A percentile compares a stretch with the other conserved stretches of the same genome.
These are phyloP conservation scores for Clonostachys rhizophaga DNA, from an alignment of 2,329 filamentous ascomycete species.

Conservation along the genomic window DNA sequence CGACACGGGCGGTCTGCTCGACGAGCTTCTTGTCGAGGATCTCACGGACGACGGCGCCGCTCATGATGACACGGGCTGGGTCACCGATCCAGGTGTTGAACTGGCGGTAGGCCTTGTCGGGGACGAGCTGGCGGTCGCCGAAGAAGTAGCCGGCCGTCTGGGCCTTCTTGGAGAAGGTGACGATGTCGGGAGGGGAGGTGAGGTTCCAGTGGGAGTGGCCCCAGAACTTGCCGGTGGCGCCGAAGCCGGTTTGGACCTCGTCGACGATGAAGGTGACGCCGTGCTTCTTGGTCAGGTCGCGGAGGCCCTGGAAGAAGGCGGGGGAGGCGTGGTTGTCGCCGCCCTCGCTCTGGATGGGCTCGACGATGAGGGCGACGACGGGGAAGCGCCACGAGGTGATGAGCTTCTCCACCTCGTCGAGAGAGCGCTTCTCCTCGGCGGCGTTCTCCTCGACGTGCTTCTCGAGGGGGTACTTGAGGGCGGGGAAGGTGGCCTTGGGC, in stretches of 20 bases:
- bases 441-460: slow-evolving; percentile 65
- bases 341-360: slow-evolving; percentile 80
- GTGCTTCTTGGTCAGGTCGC: slow-evolving; percentile 66
- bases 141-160: slow-evolving; percentile 83
- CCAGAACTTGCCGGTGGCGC: slow-evolving; percentile 83
- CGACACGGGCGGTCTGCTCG: slow-evolving; percentile 58
- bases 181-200: slow-evolving; percentile 69
- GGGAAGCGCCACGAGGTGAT: slow-evolving; percentile 65
- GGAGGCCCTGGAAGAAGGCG: slow-evolving; percentile 72
- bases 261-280: slow-evolving; percentile 74
- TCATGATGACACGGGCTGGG: slow-evolving; percentile 70
- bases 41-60: slow-evolving; percentile 73
- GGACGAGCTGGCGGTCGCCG: slow-evolving; percentile 65
- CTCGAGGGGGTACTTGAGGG: slow-evolving; percentile 71
- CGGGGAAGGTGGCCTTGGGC: slow-evolving; percentile 77
- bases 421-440: slow-evolving; percentile 67
- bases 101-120: slow-evolving; percentile 79
- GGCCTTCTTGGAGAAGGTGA: slow-evolving; percentile 86
- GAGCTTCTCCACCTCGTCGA: slow-evolving; percentile 68
- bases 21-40: slow-evolving; percentile 67
- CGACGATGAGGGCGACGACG: slow-evolving; percentile 69
- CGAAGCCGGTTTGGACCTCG: slow-evolving; percentile 79
- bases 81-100: slow-evolving; percentile 91
- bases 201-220: slow-evolving; percentile 82
- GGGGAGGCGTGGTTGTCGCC: slow-evolving; percentile 81